Conservation (phyloP, 192 early-diverging fungal genomes). For the Backusella macrospora region DNA sequence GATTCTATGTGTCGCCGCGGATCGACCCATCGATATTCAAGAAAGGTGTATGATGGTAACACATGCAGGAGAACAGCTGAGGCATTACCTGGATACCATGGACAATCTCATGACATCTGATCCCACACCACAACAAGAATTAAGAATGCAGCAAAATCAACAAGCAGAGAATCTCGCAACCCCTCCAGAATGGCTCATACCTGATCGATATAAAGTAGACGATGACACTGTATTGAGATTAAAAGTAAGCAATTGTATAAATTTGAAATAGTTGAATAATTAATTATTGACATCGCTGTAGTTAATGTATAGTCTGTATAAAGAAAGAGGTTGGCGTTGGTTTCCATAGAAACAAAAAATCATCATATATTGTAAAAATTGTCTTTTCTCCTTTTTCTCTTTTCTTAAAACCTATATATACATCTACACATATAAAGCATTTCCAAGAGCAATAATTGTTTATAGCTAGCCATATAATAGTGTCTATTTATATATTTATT, state of each 20-base stretch:
- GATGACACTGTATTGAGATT: conserved; percentile 32
- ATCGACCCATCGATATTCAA: conserved; percentile 31
- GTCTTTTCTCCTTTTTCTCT: conserved; percentile 12
- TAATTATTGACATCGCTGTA: conserved; percentile 1
- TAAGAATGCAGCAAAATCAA: background rate
- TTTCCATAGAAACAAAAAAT: conserved; percentile 18
- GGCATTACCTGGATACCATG: conserved; percentile 30
- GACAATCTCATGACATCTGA: conserved; percentile 22
- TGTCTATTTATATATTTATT: too few species aligned
- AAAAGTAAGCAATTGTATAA: conserved; percentile 22
- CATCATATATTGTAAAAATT: conserved; percentile 1
- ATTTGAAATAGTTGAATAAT: background rate
- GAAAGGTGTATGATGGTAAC: conserved; percentile 38
- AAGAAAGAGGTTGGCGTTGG: conserved; percentile 38
- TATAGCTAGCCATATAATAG: too few species aligned
- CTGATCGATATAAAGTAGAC: conserved; percentile 38
- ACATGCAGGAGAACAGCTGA: conserved; percentile 39
- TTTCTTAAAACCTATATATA: background rate
- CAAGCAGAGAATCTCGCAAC: background rate
- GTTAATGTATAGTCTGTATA: conserved; percentile 30
- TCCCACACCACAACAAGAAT: conserved; percentile 22
- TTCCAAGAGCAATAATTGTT: background rate
- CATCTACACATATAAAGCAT: background rate
- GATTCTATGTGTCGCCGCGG: conserved; percentile 31
- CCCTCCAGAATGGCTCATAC: conserved; percentile 42